Evolutionary conservation across 106 monocot genomes (phyloP).

Genomic region (Acanthochlamys bracteata): DNA sequence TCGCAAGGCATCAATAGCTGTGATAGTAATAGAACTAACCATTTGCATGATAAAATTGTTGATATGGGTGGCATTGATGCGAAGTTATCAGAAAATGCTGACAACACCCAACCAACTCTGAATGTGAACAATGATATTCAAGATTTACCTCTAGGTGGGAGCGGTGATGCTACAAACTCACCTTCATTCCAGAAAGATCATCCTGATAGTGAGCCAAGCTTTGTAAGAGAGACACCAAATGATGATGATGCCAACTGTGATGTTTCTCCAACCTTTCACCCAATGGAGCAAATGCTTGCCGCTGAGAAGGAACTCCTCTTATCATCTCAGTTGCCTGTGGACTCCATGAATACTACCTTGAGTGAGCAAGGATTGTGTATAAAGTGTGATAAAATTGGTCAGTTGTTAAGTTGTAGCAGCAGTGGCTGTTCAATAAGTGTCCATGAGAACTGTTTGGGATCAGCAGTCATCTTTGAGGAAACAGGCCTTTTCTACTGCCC

Average conservation of each 20-base stretch:
- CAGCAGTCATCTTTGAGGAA: constrained; percentile 14
- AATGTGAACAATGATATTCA: background rate
- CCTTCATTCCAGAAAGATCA: background rate
- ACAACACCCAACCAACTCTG: background rate
- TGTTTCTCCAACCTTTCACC: background rate
- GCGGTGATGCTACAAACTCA: background rate
- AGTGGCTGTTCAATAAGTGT: constrained; percentile 34
- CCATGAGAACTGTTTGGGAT: constrained; percentile 44
- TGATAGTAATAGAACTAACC: background rate
- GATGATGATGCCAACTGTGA: constrained; percentile 18
- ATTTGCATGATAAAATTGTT: constrained; percentile 2
- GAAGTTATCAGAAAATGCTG: background rate
- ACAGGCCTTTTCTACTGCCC: constrained; percentile 45
- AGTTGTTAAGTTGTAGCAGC: constrained; percentile 36
- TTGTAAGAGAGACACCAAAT: constrained; percentile 1
- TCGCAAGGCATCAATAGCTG: background rate
- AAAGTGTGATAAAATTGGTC: constrained; percentile 41
- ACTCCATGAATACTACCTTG: constrained; percentile 9
- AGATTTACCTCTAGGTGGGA: background rate
- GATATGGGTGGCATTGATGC: background rate
- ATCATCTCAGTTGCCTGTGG: constrained; percentile 11
- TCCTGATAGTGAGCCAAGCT: constrained; percentile 3
- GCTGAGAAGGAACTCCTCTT: constrained; percentile 8
- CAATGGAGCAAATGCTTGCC: background rate
- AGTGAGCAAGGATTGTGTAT: constrained; percentile 27